Evolutionary conservation across 129 eudicot species (phyloP).

Genomic region (Ambrosia artemisiifolia): DNA sequence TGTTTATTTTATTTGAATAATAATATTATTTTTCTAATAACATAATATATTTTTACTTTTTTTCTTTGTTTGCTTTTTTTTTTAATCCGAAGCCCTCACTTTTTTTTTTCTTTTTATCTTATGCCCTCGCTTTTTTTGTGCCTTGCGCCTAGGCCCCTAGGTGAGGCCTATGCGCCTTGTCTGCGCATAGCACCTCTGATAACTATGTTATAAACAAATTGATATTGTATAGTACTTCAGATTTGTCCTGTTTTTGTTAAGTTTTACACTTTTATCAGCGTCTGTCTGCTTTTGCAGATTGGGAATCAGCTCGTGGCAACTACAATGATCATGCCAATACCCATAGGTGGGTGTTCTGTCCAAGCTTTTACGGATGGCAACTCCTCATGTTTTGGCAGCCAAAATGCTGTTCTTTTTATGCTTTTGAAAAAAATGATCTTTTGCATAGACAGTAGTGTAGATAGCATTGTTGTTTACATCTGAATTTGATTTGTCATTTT

Average conservation of each 20-base stretch:
- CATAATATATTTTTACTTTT: too few species aligned
- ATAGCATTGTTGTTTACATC: not conserved
- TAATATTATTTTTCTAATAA: too few species aligned
- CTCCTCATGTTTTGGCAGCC: not conserved
- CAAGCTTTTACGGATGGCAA: conserved; percentile 3
- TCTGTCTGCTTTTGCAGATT: conserved; percentile 53
- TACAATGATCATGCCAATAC: conserved; percentile 56
- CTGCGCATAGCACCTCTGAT: too few species aligned
- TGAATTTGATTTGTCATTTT: conserved; percentile 12
- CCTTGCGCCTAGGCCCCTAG: too few species aligned
- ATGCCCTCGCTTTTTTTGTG: too few species aligned
- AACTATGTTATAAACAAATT: conserved; percentile 6
- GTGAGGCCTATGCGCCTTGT: too few species aligned
- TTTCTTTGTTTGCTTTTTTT: too few species aligned
- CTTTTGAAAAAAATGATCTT: not conserved
- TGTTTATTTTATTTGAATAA: too few species aligned
- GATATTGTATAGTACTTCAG: not conserved
- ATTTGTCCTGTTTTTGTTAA: not conserved
- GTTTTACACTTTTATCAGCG: not conserved
- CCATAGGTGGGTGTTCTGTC: conserved; percentile 49
- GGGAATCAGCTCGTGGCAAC: conserved; percentile 81
- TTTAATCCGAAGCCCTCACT: too few species aligned
- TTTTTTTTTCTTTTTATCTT: too few species aligned
- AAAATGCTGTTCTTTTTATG: not conserved
- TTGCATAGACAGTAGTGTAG: not conserved